A percentile compares a stretch with the other conserved stretches of the same genome.
These are phyloP conservation scores for Dysphania ambrosioides DNA, from an alignment of 148 eudicot genomes.

Conservation along the genomic window DNA sequence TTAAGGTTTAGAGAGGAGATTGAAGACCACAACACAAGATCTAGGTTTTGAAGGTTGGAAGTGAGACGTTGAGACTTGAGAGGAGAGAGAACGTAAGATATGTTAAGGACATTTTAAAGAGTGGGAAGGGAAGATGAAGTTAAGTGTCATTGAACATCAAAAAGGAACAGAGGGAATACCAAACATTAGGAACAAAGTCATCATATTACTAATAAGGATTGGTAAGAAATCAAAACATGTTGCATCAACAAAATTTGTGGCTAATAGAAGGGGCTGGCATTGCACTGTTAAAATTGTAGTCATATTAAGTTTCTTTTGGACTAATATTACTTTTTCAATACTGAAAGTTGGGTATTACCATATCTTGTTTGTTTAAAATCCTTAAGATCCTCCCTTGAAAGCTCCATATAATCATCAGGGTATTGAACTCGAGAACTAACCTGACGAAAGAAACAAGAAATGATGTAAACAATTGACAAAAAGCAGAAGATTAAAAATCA, in stretches of 20 bases:
- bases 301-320: neutral
- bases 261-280: neutral
- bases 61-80: too few relatives aligned
- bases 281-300: neutral
- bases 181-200: neutral
- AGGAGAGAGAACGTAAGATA: too few relatives aligned
- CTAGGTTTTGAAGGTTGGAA: too few relatives aligned
- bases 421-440: conserved; percentile 91
- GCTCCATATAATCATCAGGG: conserved; percentile 81
- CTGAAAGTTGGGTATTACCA: conserved; percentile 45
- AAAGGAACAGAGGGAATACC: too few relatives aligned
- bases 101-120: too few relatives aligned
- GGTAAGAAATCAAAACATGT: neutral
- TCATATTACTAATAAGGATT: neutral
- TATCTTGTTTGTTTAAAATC: conserved; percentile 97
- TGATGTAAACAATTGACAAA: conserved; percentile 12
- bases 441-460: conserved; percentile 40
- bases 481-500: neutral
- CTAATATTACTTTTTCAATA: neutral
- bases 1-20: too few relatives aligned
- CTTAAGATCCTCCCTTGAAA: conserved; percentile 85
- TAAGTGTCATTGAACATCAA: too few relatives aligned
- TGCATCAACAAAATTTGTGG: neutral
- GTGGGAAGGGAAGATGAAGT: too few relatives aligned
- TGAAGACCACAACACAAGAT: too few relatives aligned